Evolutionary conservation across 768 basidiomycete genomes (phyloP).

Genomic region (Tubosaeta brunneosetosa): DNA sequence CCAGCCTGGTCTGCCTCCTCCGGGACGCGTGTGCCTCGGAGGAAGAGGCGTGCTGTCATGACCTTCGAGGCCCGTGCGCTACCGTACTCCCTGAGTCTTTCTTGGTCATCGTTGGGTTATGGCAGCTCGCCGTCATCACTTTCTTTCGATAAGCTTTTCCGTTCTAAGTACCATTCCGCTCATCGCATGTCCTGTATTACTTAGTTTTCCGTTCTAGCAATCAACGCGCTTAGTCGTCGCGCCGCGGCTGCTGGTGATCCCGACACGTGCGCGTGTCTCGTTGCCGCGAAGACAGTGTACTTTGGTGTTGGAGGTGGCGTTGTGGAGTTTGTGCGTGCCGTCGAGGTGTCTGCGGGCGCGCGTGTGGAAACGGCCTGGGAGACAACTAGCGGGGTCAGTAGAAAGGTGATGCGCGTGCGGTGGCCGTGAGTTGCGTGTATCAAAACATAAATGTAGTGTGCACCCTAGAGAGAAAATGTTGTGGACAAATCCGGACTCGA

Average conservation of each 20-base stretch:
- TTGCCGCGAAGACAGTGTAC: constrained; percentile 89
- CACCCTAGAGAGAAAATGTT: constrained; percentile 14
- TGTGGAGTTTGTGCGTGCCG: constrained; percentile 59
- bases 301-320: constrained; percentile 95
- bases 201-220: too few relatives aligned
- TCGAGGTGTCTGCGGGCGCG: constrained; percentile 23
- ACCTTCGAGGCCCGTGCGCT: too few relatives aligned
- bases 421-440: constrained; percentile 37
- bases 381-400: constrained; percentile 60
- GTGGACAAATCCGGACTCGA: constrained; percentile 39
- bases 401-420: constrained; percentile 59
- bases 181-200: too few relatives aligned
- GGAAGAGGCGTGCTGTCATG: neutral
- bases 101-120: too few relatives aligned
- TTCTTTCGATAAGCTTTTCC: too few relatives aligned
- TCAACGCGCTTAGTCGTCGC: too few relatives aligned
- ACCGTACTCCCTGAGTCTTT: too few relatives aligned
- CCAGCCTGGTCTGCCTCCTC: constrained; percentile 54
- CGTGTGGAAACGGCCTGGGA: constrained; percentile 62
- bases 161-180: too few relatives aligned
- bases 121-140: too few relatives aligned
- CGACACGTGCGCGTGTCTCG: constrained; percentile 48
- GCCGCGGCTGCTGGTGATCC: too few relatives aligned
- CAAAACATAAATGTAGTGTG: too few relatives aligned
- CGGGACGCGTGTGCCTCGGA: constrained; percentile 30